Evolutionary conservation across 768 basidiomycete genomes (phyloP).

Genomic region (Lentinula sp.): DNA sequence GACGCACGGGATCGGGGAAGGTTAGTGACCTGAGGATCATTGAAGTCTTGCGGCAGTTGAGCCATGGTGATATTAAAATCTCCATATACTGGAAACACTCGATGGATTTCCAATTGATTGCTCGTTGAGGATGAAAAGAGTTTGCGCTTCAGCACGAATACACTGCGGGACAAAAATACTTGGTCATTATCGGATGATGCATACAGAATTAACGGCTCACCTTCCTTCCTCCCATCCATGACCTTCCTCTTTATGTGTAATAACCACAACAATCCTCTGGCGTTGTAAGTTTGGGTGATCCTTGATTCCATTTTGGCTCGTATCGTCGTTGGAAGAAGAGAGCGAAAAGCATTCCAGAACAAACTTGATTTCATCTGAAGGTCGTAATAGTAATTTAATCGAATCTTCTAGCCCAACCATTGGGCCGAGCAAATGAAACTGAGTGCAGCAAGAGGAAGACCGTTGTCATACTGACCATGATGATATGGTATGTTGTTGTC

Average conservation of each 20-base stretch:
- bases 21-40: conserved; percentile 24
- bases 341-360: conserved; percentile 29
- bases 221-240: conserved; percentile 47
- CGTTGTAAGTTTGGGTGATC: conserved; percentile 3
- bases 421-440: neutral
- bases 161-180: conserved; percentile 1
- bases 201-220: conserved; percentile 24
- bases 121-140: conserved; percentile 32
- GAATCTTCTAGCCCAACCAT: conserved; percentile 9
- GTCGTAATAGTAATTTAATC: conserved; percentile 22
- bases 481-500: neutral
- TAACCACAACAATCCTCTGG: conserved; percentile 38
- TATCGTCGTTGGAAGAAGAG: neutral
- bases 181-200: neutral
- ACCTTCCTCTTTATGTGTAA: conserved; percentile 39
- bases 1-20: conserved; percentile 33
- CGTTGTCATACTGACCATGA: neutral
- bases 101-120: conserved; percentile 38
- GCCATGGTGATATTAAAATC: conserved; percentile 51
- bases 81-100: conserved; percentile 51
- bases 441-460: neutral
- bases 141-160: conserved; percentile 30
- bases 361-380: conserved; percentile 41
- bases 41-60: conserved; percentile 34
- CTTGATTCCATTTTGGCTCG: neutral